Percentiles rank a stretch among this genome's conserved stretches.
Evolutionary conservation across 1,284 basidiomycete genomes (phyloP).

Genomic region (Phylloboletellus chloephorus): DNA sequence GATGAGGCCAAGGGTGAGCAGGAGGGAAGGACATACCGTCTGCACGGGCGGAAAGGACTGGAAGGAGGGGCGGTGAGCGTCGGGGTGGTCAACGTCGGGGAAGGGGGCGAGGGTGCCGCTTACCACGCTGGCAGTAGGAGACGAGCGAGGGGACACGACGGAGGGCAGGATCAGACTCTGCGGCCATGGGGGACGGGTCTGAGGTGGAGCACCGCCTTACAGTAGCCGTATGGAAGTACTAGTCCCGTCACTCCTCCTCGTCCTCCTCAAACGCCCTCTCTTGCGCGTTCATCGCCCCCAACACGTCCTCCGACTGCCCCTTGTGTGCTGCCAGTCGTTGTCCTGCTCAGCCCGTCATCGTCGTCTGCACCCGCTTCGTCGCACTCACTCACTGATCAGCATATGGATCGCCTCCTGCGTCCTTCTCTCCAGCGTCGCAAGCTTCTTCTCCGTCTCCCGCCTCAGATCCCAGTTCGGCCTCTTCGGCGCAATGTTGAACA

Average conservation of each 20-base stretch:
- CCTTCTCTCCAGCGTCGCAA: conserved; percentile 82
- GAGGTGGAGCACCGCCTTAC: conserved; percentile 10
- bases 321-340: conserved; percentile 73
- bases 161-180: conserved; percentile 27
- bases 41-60: conserved; percentile 51
- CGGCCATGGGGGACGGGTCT: conserved; percentile 18
- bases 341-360: conserved; percentile 39
- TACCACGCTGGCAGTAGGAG: conserved; percentile 42
- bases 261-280: conserved; percentile 47
- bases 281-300: conserved; percentile 75
- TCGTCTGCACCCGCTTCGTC: conserved; percentile 16
- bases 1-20: conserved; percentile 5
- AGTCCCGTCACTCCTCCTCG: conserved; percentile 28
- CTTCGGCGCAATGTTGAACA: conserved; percentile 96
- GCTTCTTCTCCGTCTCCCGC: conserved; percentile 87
- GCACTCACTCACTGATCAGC: conserved; percentile 71
- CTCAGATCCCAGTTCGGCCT: conserved; percentile 97
- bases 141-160: conserved; percentile 45
- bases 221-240: not conserved
- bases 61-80: not conserved
- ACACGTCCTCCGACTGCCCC: conserved; percentile 67
- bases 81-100: not conserved
- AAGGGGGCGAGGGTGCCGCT: conserved; percentile 3
- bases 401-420: conserved; percentile 91
- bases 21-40: conserved; percentile 40